phyloP scores from a whole-genome alignment of 257 asterid genomes.

The Solanum commersonii region DNA sequence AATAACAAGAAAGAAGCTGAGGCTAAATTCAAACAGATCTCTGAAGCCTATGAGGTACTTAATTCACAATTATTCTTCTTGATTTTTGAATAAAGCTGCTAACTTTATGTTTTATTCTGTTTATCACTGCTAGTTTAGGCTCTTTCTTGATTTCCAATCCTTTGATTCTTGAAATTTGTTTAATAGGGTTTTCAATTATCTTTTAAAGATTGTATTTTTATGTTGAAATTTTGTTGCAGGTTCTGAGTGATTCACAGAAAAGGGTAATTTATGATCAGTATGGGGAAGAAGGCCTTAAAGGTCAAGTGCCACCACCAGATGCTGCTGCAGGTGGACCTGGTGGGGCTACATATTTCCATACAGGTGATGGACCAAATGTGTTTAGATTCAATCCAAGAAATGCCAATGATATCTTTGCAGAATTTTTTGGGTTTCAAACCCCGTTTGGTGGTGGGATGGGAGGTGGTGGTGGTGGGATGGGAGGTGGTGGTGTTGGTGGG shows the following conservation, averaged over 20 bases:
- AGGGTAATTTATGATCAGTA: constrained; percentile 75
- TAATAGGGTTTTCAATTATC: not conserved
- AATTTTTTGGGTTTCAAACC: constrained; percentile 62
- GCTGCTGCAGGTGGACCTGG: constrained; percentile 39
- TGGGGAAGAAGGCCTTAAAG: constrained; percentile 91
- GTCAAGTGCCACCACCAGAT: constrained; percentile 71
- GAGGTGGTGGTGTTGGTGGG: constrained; percentile 30
- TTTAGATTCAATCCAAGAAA: constrained; percentile 72
- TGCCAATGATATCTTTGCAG: constrained; percentile 72
- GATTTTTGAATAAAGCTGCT: not conserved
- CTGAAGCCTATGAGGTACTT: constrained; percentile 80
- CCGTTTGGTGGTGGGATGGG: constrained; percentile 50
- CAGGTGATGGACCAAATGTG: constrained; percentile 67
- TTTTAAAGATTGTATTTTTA: not conserved
- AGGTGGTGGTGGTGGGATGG: not conserved
- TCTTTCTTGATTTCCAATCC: not conserved
- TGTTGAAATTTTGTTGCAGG: constrained; percentile 25
- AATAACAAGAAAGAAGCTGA: constrained; percentile 75
- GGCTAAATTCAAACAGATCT: constrained; percentile 74
- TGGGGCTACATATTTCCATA: constrained; percentile 59
- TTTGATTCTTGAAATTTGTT: not conserved
- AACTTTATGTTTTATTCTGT: not conserved
- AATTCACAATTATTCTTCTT: not conserved
- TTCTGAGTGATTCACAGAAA: constrained; percentile 76
- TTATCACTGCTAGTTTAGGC: not conserved